Conservation (phyloP, 495 filamentous ascomycete genomes). For the Acidiella bohemica region DNA sequence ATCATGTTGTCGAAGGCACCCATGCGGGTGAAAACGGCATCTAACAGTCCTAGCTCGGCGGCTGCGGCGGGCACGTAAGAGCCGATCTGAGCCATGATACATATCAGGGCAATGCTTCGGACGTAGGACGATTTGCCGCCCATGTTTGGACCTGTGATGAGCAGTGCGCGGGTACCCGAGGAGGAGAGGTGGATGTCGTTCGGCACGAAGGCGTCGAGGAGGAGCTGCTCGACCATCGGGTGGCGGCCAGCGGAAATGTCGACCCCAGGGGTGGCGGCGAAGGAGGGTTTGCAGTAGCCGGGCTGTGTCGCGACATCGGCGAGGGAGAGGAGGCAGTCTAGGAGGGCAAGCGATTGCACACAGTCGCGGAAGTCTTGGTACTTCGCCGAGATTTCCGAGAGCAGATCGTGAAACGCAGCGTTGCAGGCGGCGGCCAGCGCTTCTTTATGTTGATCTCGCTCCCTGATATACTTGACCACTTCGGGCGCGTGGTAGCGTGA, state of each 20-base stretch:
- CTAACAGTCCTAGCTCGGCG: conserved; percentile 64
- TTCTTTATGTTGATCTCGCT: conserved; percentile 92
- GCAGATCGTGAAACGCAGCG: conserved; percentile 56
- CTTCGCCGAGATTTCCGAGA: conserved; percentile 57
- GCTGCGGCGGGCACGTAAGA: conserved; percentile 78
- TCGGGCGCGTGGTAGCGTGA: conserved; percentile 92
- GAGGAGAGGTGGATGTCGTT: conserved; percentile 63
- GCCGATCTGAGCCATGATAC: conserved; percentile 89
- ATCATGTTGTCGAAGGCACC: conserved; percentile 95
- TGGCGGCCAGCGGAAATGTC: conserved; percentile 67
- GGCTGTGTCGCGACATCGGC: conserved; percentile 72
- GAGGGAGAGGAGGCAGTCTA: conserved; percentile 84
- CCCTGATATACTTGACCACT: conserved; percentile 64
- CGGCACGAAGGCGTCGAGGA: conserved; percentile 80
- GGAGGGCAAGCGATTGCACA: conserved; percentile 67
- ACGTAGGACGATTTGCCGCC: conserved; percentile 95
- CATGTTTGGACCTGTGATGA: conserved; percentile 97
- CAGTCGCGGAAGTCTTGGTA: conserved; percentile 86
- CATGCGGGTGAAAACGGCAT: conserved; percentile 93
- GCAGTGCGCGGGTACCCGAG: conserved; percentile 54
- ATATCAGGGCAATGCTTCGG: conserved; percentile 76
- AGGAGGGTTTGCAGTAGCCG: conserved; percentile 79
- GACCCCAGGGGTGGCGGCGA: conserved; percentile 55
- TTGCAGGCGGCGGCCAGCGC: conserved; percentile 86
- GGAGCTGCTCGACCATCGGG: conserved; percentile 89